Evolutionary conservation across 176 grass and related monocot species (phyloP), one percentile per base, ranked within the genome.

Genomic region (Triticum turgidum): DNA sequence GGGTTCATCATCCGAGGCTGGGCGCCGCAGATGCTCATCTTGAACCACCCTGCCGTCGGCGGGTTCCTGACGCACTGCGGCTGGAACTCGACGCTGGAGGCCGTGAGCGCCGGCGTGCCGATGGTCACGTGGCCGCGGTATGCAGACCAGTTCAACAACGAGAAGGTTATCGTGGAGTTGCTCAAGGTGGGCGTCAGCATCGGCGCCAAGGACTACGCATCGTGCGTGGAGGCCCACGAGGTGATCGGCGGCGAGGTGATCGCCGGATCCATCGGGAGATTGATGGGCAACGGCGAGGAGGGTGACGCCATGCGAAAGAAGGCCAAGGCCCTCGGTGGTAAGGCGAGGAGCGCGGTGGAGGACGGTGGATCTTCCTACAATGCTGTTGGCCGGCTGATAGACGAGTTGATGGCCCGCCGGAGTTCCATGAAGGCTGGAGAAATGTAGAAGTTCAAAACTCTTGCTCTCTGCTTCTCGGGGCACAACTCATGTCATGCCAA

Each of bases 1-100:
- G 56, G 56, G 56, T 59, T 59, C 56, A 59, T 59, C 56, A 59
- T 59, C 56, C 56, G 18, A 59, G 56, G 56, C 56, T 59, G 56
- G 56, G 56, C 56, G 56, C 56, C 56, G 56, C 56, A 59, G 56
- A 59, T 59, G 56, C 56, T 59, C 56, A 59, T 59, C 56, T 18
- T 59, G 56, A 59, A 59, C 56, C 56, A 59, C 56, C 56, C 20
- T 59, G 56, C 56, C 56, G 20, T 59, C 56, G 20, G 56, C 2
- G 56, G 56, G 56, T 59, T 59, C 56, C 18, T 93, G 10, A 90
- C 85, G 32, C 91, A 93, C 78, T 90, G 91, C 6, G 85, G 85
- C 1, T 93, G 91, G 86, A 93, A 93, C 82, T 93, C 88, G 20
- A 83, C 73, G 6, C 9, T 74, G n/a, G 88, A 93, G 85, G 78